Conservation (phyloP, 331 rosid genomes). For the Pyrus hybrid region DNA sequence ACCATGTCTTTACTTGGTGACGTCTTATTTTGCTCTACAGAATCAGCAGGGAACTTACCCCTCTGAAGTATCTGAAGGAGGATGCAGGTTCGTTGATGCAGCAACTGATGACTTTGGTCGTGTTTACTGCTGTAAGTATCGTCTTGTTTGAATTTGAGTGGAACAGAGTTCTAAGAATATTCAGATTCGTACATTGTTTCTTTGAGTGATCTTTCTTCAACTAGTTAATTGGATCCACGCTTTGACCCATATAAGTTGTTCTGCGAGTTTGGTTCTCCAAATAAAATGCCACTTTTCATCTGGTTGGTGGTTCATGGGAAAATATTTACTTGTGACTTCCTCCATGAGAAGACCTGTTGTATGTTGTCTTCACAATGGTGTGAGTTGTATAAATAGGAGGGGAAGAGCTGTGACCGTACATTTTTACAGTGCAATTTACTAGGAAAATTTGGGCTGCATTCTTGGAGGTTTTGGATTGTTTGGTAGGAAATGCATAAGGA, state of each 20-base stretch:
- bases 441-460: background rate
- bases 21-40: conserved; percentile 29
- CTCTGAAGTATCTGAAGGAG: conserved; percentile 48
- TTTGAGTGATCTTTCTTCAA: no score
- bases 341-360: background rate
- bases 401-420: background rate
- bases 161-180: no score
- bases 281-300: no score
- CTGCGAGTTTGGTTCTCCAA: no score
- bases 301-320: no score
- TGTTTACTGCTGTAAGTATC: conserved; percentile 63
- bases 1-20: conserved; percentile 10
- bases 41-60: conserved; percentile 43
- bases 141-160: background rate
- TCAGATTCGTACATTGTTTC: no score
- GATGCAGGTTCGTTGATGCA: conserved; percentile 52
- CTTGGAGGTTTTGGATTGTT: background rate
- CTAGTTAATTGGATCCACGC: no score
- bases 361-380: background rate
- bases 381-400: background rate
- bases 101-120: conserved; percentile 61
- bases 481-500: background rate
- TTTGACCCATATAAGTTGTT: no score
- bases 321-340: background rate
- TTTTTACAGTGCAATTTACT: background rate